A percentile compares a stretch with the other conserved stretches of the same genome.
Evolutionary conservation across 2,329 filamentous ascomycete genomes (phyloP).

Genomic region (Alternaria sp.): DNA sequence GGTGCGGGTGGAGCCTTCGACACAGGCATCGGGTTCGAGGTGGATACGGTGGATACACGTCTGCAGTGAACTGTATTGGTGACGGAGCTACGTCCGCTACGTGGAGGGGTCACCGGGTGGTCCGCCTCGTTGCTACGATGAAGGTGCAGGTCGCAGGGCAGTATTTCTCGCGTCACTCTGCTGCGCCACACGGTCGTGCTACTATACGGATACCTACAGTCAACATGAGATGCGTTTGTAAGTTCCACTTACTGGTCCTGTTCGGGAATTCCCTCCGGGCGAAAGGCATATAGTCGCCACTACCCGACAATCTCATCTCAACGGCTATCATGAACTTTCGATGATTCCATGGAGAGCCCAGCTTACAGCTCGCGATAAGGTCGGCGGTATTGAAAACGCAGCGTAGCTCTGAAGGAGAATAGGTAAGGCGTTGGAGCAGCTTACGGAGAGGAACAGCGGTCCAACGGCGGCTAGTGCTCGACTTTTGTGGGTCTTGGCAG

Average conservation of each 20-base stretch:
- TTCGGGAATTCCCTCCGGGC: not conserved
- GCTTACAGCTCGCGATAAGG: not conserved
- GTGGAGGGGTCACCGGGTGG: conserved; percentile 6
- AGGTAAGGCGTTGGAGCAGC: not conserved
- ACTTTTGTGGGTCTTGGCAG: not conserved
- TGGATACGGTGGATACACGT: conserved; percentile 10
- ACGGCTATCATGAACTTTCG: not conserved
- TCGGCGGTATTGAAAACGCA: not conserved
- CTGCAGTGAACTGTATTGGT: conserved; percentile 10
- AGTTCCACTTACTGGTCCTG: conserved; percentile 14
- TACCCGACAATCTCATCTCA: conserved; percentile 3
- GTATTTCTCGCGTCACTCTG: not conserved
- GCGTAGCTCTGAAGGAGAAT: not conserved
- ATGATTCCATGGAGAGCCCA: not conserved
- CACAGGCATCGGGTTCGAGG: conserved; percentile 7
- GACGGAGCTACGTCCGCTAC: conserved; percentile 8
- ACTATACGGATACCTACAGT: not conserved
- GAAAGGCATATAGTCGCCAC: conserved; percentile 4
- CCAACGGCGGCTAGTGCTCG: conserved; percentile 3
- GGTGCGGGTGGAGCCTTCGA: conserved; percentile 12
- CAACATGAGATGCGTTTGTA: not conserved
- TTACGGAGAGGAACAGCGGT: conserved; percentile 1
- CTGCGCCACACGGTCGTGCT: not conserved
- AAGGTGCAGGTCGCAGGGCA: conserved; percentile 4
- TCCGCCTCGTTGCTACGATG: conserved; percentile 6